Percentiles rank a stretch among this genome's conserved stretches.
Conservation (phyloP, 164 flowering plant species). For the Chimonanthus salicifolius region DNA sequence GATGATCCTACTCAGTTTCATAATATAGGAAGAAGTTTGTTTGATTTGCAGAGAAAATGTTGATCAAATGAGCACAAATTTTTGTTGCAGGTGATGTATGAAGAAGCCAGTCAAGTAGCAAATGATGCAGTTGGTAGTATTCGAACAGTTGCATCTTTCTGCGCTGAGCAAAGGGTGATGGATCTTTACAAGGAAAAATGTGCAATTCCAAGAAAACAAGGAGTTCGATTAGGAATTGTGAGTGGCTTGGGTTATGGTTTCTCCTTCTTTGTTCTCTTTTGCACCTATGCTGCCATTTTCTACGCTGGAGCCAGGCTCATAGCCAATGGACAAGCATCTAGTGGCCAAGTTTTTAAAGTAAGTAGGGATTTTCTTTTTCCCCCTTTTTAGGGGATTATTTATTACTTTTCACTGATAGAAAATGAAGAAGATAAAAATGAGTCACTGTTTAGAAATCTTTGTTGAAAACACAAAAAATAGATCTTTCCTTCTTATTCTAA, state of each 20-base stretch:
- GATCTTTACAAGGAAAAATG: constrained; percentile 21
- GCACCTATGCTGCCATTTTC: constrained; percentile 14
- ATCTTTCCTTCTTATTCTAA: no score
- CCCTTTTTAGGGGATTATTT: not conserved
- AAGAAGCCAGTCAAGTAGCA: constrained; percentile 22
- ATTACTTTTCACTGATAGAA: no score
- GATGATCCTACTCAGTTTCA: no score
- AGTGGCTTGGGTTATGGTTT: constrained; percentile 48
- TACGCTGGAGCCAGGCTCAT: constrained; percentile 16
- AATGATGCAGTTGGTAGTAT: constrained; percentile 21
- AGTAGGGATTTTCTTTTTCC: not conserved
- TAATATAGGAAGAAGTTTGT: no score
- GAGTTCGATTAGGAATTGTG: constrained; percentile 28
- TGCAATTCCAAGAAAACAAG: constrained; percentile 13
- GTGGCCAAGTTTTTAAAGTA: constrained; percentile 15
- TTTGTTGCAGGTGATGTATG: constrained; percentile 18
- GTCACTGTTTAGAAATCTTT: no score
- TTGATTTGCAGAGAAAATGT: not conserved
- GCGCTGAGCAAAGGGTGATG: constrained; percentile 20
- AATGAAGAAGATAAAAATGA: no score
- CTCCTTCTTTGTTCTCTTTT: constrained; percentile 15
- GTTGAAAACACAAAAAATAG: no score
- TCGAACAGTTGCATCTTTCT: constrained; percentile 22
- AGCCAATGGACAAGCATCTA: constrained; percentile 8
- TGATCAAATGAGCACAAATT: not conserved